Conservation (phyloP, 2,329 filamentous ascomycete species). For the Epichloe brachyelytri region DNA sequence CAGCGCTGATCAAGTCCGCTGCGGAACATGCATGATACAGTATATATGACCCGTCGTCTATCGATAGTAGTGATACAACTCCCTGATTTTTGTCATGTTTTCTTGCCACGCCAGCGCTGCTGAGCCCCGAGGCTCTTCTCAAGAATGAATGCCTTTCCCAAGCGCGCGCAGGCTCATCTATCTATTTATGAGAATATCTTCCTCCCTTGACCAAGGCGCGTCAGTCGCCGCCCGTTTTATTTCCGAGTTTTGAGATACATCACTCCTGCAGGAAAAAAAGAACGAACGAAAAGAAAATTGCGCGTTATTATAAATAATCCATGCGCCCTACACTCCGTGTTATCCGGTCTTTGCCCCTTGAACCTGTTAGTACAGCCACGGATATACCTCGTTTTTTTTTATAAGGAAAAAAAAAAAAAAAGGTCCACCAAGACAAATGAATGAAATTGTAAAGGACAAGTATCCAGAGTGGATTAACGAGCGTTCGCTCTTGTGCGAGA, state of each 20-base stretch:
- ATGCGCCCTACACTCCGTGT: constrained; percentile 2
- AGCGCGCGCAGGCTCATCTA: not conserved
- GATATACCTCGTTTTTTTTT: not conserved
- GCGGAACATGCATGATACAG: not conserved
- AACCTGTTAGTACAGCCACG: constrained; percentile 4
- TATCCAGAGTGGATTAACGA: not conserved
- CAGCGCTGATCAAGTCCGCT: too few species aligned
- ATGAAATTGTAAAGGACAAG: not conserved
- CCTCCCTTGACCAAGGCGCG: not conserved
- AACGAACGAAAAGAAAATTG: not conserved
- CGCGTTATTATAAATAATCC: not conserved
- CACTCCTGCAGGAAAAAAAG: not conserved
- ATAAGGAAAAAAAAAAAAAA: not conserved
- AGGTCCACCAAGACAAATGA: not conserved
- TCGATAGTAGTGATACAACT: constrained; percentile 16
- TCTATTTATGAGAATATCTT: not conserved
- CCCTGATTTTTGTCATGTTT: constrained; percentile 8
- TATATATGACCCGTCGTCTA: constrained; percentile 12
- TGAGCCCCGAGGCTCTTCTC: not conserved
- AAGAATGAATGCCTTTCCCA: not conserved
- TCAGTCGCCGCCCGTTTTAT: not conserved
- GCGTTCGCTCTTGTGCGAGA: not conserved
- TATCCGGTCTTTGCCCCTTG: not conserved
- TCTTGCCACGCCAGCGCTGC: constrained; percentile 3
- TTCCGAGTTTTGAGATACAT: not conserved